Conservation (phyloP, 257 asterid species). For the Solanum acaule region DNA sequence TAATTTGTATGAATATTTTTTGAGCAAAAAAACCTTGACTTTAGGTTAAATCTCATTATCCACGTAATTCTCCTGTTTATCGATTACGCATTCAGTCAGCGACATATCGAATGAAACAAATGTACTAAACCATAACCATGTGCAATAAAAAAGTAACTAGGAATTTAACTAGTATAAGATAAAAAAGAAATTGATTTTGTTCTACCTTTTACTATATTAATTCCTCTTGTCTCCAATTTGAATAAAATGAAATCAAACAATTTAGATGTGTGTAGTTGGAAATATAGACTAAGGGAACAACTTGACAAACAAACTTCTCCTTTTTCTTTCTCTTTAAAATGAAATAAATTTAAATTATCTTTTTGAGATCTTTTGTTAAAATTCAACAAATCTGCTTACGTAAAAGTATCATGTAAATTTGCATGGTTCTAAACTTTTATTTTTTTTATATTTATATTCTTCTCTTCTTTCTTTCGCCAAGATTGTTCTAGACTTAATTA, state of each 20-base stretch:
- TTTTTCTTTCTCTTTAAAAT: background rate
- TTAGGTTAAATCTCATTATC: too few species aligned
- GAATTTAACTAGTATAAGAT: background rate
- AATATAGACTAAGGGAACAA: background rate
- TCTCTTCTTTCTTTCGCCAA: background rate
- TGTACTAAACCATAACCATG: background rate
- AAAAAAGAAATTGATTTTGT: background rate
- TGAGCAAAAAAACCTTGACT: rapidly evolving
- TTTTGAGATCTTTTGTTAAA: background rate
- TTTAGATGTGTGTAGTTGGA: background rate
- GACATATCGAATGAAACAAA: background rate
- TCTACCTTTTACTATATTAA: background rate
- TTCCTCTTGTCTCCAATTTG: background rate
- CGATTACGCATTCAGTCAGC: too few species aligned
- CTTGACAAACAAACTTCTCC: background rate
- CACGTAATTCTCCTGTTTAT: rapidly evolving
- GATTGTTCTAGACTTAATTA: background rate
- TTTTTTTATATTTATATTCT: background rate
- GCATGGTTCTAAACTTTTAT: background rate
- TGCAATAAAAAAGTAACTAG: background rate
- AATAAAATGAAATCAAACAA: background rate
- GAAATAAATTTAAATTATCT: background rate
- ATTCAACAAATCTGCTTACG: background rate
- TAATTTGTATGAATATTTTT: too few species aligned
- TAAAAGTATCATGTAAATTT: background rate